Percentiles rank a stretch among this genome's conserved stretches.
These are phyloP conservation scores for Rhizopogon vinicolor DNA, from an alignment of 768 basidiomycete species.

Conservation along the genomic window DNA sequence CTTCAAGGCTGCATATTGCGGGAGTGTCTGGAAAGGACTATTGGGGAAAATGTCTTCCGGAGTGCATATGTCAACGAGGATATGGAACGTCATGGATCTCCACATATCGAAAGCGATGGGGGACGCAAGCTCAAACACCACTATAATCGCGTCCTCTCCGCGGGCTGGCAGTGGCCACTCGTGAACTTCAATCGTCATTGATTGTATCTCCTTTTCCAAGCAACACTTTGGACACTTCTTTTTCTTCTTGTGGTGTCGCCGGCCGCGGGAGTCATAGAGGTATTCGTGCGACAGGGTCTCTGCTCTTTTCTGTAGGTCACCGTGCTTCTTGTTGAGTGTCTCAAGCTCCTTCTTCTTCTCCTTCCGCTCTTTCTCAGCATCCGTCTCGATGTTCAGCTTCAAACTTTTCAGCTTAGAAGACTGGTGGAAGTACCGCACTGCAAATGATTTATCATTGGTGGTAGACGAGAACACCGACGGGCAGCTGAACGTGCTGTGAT, in stretches of 20 bases:
- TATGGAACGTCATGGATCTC: conserved; percentile 35
- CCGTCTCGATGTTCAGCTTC: conserved; percentile 23
- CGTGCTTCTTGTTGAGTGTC: conserved; percentile 10
- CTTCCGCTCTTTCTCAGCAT: conserved; percentile 15
- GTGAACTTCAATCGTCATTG: conserved; percentile 29
- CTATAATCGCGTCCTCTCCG: conserved; percentile 15
- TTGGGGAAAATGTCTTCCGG: not conserved
- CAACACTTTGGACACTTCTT: conserved; percentile 25
- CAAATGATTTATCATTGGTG: conserved; percentile 18
- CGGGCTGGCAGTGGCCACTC: conserved; percentile 44
- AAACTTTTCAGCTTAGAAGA: conserved; percentile 21
- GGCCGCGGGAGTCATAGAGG: not conserved
- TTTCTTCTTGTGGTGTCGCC: not conserved
- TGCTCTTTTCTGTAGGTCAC: not conserved
- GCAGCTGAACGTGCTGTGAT: conserved; percentile 5
- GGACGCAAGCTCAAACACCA: conserved; percentile 39
- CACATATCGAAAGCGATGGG: conserved; percentile 39
- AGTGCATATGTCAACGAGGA: conserved; percentile 33
- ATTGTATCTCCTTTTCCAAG: conserved; percentile 10
- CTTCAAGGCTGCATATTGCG: conserved; percentile 7
- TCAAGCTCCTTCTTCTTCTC: conserved; percentile 26
- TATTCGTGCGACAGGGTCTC: not conserved
- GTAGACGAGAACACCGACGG: conserved; percentile 31
- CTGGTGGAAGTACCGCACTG: conserved; percentile 29
- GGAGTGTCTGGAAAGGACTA: conserved; percentile 11